Percentiles rank a stretch among this genome's conserved stretches.
Evolutionary conservation across 495 filamentous ascomycete species (phyloP).

Genomic region (Tuber magnatum): DNA sequence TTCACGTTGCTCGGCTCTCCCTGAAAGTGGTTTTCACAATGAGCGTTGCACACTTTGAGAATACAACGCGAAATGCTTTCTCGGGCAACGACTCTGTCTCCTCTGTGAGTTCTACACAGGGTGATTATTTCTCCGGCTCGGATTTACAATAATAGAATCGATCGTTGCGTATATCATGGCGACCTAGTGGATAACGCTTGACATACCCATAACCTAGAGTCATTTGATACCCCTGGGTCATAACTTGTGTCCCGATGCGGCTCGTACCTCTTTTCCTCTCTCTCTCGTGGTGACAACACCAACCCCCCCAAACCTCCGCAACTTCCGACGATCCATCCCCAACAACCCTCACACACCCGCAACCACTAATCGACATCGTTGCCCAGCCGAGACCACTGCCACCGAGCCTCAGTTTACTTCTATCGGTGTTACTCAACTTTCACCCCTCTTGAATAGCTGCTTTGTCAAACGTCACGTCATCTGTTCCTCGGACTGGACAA

Average conservation of each 20-base stretch:
- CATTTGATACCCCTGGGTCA: neutral
- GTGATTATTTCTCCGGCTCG: neutral
- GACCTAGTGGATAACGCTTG: neutral
- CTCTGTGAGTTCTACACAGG: neutral
- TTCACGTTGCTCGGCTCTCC: neutral
- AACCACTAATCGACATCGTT: neutral
- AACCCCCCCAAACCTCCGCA: conserved; percentile 4
- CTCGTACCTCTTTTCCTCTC: neutral
- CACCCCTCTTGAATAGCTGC: neutral
- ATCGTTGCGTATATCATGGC: neutral
- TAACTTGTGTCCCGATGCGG: neutral
- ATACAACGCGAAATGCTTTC: neutral
- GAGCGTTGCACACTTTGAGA: neutral
- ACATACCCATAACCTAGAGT: neutral
- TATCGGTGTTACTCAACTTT: neutral
- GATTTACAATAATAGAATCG: neutral
- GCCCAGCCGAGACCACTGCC: neutral
- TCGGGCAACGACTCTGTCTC: neutral
- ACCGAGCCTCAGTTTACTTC: neutral
- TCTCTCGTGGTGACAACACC: neutral
- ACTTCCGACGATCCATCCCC: neutral
- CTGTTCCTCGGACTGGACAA: neutral
- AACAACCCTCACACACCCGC: neutral
- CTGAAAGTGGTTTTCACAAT: neutral
- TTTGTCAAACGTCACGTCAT: neutral